A percentile compares a stretch with the other conserved stretches of the same genome.
These are phyloP conservation scores for Crepidotus variabilis DNA, from an alignment of 768 basidiomycete species.

Conservation along the genomic window DNA sequence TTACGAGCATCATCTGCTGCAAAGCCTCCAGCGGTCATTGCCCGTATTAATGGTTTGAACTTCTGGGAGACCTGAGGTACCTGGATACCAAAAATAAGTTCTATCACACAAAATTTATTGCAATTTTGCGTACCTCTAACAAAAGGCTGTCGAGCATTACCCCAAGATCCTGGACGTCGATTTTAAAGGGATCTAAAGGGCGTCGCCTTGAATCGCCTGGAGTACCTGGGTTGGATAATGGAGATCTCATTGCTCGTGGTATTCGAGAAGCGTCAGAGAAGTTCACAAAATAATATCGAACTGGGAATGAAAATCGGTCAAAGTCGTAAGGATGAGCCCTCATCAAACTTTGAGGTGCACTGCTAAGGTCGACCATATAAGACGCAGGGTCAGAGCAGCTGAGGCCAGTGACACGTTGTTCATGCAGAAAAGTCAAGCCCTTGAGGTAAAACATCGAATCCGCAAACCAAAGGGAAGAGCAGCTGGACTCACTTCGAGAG, in stretches of 20 bases:
- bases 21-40: slow-evolving; percentile 45
- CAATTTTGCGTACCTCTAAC: slow-evolving; percentile 23
- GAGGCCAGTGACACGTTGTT: slow-evolving; percentile 36
- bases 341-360: slow-evolving; percentile 16
- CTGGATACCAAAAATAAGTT: slow-evolving; percentile 18
- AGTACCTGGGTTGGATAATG: slow-evolving; percentile 2
- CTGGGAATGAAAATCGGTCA: slow-evolving; percentile 32
- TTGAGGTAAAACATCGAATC: slow-evolving; percentile 8
- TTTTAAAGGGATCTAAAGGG: slow-evolving; percentile 21
- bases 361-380: slow-evolving; percentile 42
- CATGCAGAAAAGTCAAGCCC: slow-evolving; percentile 47
- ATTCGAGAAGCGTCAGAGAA: slow-evolving; percentile 21
- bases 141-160: slow-evolving; percentile 33
- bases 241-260: slow-evolving; percentile 5
- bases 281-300: slow-evolving; percentile 34
- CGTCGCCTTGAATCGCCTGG: neutral
- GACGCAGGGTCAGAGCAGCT: slow-evolving; percentile 29
- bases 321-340: slow-evolving; percentile 15
- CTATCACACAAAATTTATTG: neutral
- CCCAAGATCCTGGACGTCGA: slow-evolving; percentile 39
- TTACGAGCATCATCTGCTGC: slow-evolving; percentile 46
- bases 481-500: slow-evolving; percentile 36
- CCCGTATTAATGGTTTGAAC: slow-evolving; percentile 39
- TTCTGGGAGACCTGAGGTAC: slow-evolving; percentile 37
- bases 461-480: neutral